Evolutionary conservation across 768 basidiomycete species (phyloP).

Genomic region (Termitomyces sp.): DNA sequence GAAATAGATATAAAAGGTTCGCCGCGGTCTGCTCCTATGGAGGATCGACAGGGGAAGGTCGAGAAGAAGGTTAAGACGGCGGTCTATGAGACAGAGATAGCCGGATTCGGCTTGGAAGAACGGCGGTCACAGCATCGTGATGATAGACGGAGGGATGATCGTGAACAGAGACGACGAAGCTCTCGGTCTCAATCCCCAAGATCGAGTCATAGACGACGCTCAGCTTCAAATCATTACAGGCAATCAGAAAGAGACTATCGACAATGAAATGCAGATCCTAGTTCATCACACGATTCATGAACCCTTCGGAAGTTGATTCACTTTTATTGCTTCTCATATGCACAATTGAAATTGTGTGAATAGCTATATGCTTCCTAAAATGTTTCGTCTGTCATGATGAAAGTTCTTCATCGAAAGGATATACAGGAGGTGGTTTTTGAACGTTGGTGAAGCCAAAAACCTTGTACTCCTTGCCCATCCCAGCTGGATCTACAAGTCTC

Average conservation of each 20-base stretch:
- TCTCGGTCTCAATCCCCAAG: slow-evolving; percentile 34
- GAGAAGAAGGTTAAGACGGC: neutral
- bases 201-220: slow-evolving; percentile 2
- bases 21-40: neutral
- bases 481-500: slow-evolving; percentile 67
- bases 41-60: slow-evolving; percentile 1
- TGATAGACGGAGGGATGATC: slow-evolving; percentile 1
- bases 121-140: slow-evolving; percentile 6
- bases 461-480: slow-evolving; percentile 89
- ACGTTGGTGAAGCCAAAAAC: slow-evolving; percentile 55
- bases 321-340: neutral
- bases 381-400: neutral
- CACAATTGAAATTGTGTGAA: neutral
- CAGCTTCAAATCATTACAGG: neutral
- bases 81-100: neutral
- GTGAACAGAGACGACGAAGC: slow-evolving; percentile 14
- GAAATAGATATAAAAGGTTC: slow-evolving; percentile 1
- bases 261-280: neutral
- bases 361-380: neutral
- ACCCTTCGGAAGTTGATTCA: neutral
- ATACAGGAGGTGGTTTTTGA: slow-evolving; percentile 14
- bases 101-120: slow-evolving; percentile 18
- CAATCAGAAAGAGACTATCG: slow-evolving; percentile 4
- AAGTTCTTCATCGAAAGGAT: slow-evolving; percentile 28
- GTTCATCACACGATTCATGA: neutral